These are phyloP conservation scores for Aspergillus fructus DNA, from an alignment of 2,329 filamentous ascomycete genomes.

Conservation along the genomic window DNA sequence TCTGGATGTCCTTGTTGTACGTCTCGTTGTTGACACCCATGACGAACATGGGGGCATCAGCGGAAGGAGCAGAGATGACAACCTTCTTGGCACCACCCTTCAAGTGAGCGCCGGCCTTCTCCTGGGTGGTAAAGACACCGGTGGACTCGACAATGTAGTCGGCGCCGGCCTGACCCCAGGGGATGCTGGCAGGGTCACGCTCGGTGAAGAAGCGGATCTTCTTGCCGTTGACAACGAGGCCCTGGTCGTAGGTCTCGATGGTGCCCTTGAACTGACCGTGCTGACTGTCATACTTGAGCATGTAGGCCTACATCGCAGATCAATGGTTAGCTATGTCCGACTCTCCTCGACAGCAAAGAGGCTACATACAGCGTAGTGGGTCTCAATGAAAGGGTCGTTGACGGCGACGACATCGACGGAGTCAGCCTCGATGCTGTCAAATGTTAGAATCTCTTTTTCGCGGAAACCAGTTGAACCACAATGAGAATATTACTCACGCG, in stretches of 20 bases:
- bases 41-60: slow-evolving; percentile 98
- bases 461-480: neutral
- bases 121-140: slow-evolving; percentile 97
- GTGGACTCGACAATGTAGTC: slow-evolving; percentile 97
- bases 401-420: slow-evolving; percentile 85
- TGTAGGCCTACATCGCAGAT: slow-evolving; percentile 72
- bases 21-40: slow-evolving; percentile 97
- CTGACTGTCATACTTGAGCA: slow-evolving; percentile 99
- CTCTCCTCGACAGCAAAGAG: neutral
- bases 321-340: neutral
- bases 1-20: slow-evolving; percentile 86
- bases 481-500: slow-evolving; percentile 60
- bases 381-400: slow-evolving; percentile 99
- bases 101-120: slow-evolving; percentile 93
- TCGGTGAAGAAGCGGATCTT: slow-evolving; percentile 91
- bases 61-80: slow-evolving; percentile 61
- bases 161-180: slow-evolving; percentile 83
- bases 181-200: slow-evolving; percentile 85
- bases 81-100: slow-evolving; percentile 98
- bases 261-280: slow-evolving; percentile 96
- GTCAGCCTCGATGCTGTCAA: slow-evolving; percentile 73
- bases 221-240: slow-evolving; percentile 90
- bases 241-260: slow-evolving; percentile 69
- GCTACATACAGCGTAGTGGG: slow-evolving; percentile 86
- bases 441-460: slow-evolving; percentile 7